Percentiles rank a stretch among this genome's conserved stretches.
These are phyloP conservation scores for Vitis cinerea DNA, from an alignment of 164 flowering plant genomes.

Conservation along the genomic window DNA sequence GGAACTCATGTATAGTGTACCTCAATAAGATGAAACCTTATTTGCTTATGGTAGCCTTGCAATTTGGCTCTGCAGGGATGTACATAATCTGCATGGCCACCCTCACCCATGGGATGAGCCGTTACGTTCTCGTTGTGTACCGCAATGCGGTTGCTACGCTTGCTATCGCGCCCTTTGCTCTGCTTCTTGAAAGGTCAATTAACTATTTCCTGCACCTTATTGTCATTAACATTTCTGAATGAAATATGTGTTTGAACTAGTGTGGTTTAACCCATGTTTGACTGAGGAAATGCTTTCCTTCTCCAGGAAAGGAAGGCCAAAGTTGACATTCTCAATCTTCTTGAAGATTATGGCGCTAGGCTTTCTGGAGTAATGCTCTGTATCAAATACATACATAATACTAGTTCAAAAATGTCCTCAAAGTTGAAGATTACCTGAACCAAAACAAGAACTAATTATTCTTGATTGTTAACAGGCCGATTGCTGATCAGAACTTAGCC, in stretches of 20 bases:
- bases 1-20: neutral
- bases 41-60: constrained; percentile 19
- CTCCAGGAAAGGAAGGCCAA: constrained; percentile 30
- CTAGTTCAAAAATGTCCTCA: no score
- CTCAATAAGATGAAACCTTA: constrained; percentile 18
- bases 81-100: constrained; percentile 25
- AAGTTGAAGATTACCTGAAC: no score
- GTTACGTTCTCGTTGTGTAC: constrained; percentile 31
- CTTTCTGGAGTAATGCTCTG: constrained; percentile 36
- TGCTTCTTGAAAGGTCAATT: constrained; percentile 28
- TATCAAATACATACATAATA: neutral
- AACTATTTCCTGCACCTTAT: no score
- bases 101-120: constrained; percentile 33
- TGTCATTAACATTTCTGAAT: no score
- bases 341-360: constrained; percentile 30
- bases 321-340: constrained; percentile 30
- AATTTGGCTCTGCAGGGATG: constrained; percentile 36
- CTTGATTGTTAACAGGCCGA: constrained; percentile 28
- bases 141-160: constrained; percentile 32
- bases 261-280: no score
- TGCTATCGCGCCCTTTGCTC: constrained; percentile 29
- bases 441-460: no score
- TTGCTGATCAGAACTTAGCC: constrained; percentile 48
- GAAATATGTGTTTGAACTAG: no score
- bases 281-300: no score